Evolutionary conservation across 78 protist genomes (phyloP).

Genomic region (Chrysochromulina tobinii): DNA sequence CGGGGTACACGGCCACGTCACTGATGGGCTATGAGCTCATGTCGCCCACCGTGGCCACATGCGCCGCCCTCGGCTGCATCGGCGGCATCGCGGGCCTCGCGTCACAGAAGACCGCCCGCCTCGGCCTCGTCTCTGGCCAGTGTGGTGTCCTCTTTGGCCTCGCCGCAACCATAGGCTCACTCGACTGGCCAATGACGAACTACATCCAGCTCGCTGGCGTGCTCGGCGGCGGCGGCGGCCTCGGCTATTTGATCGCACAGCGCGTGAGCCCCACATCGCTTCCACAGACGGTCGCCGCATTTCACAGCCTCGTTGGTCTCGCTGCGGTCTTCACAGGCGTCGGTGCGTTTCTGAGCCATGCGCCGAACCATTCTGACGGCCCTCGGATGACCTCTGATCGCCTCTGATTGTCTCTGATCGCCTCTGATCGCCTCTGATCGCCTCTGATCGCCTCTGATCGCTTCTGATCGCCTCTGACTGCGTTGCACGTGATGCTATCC

Average conservation of each 20-base stretch:
- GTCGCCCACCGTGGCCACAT: background rate
- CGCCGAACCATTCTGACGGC: too few species aligned
- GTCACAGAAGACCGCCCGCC: background rate
- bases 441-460: too few species aligned
- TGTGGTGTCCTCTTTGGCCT: slow-evolving; percentile 27
- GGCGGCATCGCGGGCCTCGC: slow-evolving; percentile 36
- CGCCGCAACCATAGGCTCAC: background rate
- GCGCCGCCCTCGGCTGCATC: slow-evolving; percentile 31
- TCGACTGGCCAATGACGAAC: background rate
- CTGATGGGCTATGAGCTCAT: background rate
- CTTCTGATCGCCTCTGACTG: too few species aligned
- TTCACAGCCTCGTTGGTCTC: slow-evolving; percentile 74
- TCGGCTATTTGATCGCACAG: background rate
- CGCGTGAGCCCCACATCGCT: slow-evolving; percentile 24
- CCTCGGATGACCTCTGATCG: too few species aligned
- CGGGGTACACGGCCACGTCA: background rate
- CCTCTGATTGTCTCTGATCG: too few species aligned
- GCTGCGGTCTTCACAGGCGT: slow-evolving; percentile 62
- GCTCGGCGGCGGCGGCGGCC: background rate
- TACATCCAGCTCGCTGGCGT: background rate
- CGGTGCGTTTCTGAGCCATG: slow-evolving; percentile 10
- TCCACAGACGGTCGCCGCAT: slow-evolving; percentile 63
- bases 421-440: too few species aligned
- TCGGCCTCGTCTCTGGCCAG: slow-evolving; percentile 9
- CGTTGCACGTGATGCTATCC: too few species aligned